Conservation (phyloP, 2,329 filamentous ascomycete genomes). For the Epichloe aotearoae region DNA sequence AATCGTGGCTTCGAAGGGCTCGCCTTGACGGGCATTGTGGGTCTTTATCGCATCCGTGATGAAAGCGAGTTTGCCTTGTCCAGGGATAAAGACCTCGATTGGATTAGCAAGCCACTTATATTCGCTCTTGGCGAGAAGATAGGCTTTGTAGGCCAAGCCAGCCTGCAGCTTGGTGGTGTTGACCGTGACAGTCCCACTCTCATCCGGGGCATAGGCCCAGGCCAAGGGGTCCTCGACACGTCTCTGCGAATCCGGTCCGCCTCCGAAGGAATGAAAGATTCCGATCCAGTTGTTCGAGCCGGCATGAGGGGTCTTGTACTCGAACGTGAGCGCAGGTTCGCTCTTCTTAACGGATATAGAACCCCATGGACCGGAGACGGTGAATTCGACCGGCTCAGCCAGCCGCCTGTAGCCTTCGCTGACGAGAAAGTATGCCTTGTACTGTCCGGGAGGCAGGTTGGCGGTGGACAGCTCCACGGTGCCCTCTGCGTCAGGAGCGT, state of each 20-base stretch:
- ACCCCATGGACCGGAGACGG: slow-evolving; percentile 9
- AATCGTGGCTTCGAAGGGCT: slow-evolving; percentile 19
- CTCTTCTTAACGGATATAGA: slow-evolving; percentile 4
- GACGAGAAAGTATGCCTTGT: slow-evolving; percentile 22
- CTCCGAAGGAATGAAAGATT: slow-evolving; percentile 20
- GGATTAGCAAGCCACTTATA: slow-evolving; percentile 24
- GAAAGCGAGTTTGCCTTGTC: slow-evolving; percentile 15
- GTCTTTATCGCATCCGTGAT: slow-evolving; percentile 17
- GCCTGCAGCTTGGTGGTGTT: slow-evolving; percentile 12
- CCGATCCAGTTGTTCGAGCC: slow-evolving; percentile 25
- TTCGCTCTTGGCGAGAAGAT: slow-evolving; percentile 21
- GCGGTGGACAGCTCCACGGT: slow-evolving; percentile 11
- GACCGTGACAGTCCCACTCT: slow-evolving; percentile 16
- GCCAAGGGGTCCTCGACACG: slow-evolving; percentile 13
- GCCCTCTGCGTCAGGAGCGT: slow-evolving; percentile 15
- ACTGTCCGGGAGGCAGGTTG: slow-evolving; percentile 16
- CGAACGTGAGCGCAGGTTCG: slow-evolving; percentile 18
- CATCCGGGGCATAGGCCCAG: slow-evolving; percentile 21
- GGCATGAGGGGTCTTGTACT: slow-evolving; percentile 18
- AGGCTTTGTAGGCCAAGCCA: slow-evolving; percentile 21
- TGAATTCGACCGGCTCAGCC: slow-evolving; percentile 18
- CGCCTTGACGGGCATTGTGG: slow-evolving; percentile 23
- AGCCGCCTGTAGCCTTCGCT: slow-evolving; percentile 21
- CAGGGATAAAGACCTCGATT: slow-evolving; percentile 15
- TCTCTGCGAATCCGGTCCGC: slow-evolving; percentile 20